phyloP scores from a whole-genome alignment of 2,329 filamentous ascomycete genomes.

The Aquanectria penicillioides region DNA sequence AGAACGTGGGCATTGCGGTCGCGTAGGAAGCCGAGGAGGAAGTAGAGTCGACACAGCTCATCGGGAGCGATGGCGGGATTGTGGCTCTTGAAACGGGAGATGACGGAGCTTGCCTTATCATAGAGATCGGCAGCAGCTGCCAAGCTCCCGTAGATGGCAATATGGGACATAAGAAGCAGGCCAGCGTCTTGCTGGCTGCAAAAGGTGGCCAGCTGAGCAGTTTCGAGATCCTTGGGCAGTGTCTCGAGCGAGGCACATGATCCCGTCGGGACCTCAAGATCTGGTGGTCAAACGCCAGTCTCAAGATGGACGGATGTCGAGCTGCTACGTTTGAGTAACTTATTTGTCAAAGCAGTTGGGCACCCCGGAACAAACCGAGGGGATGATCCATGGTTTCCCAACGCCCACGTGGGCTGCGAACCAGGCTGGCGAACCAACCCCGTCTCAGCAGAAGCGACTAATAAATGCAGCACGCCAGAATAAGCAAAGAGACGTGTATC shows the following conservation, averaged over 20 bases:
- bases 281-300: background rate
- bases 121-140: background rate
- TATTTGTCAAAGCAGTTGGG: no score
- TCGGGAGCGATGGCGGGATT: conserved; percentile 3
- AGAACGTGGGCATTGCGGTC: background rate
- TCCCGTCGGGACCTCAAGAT: background rate
- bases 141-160: conserved; percentile 1
- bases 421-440: no score
- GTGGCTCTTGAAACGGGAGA: background rate
- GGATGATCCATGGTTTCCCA: no score
- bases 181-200: background rate
- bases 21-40: background rate
- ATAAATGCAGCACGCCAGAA: conserved; percentile 3
- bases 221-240: no score
- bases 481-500: background rate
- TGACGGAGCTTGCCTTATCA: background rate
- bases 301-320: background rate
- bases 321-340: background rate
- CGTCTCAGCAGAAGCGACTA: no score
- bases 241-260: background rate
- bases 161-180: background rate
- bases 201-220: background rate
- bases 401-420: background rate
- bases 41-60: conserved; percentile 5
- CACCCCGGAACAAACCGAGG: no score